These are phyloP conservation scores for Aspergillus sp. DNA, from an alignment of 2,329 filamentous ascomycete species.

Conservation along the genomic window DNA sequence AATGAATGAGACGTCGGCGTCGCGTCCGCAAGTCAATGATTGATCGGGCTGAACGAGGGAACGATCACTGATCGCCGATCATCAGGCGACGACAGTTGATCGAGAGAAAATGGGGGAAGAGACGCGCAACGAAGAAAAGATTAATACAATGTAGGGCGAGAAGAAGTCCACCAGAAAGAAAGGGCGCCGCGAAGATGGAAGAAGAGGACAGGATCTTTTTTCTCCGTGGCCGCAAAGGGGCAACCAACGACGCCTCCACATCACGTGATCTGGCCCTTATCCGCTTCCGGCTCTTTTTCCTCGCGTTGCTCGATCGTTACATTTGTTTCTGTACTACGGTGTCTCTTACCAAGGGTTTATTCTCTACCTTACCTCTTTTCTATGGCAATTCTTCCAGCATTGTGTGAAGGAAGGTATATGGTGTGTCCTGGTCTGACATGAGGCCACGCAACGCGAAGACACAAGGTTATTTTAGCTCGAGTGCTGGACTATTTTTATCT, in stretches of 20 bases:
- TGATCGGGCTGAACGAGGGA: not conserved
- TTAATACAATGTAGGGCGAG: not conserved
- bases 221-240: conserved; percentile 17
- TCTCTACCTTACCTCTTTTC: not conserved
- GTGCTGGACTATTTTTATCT: not conserved
- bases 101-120: not conserved
- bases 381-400: not conserved
- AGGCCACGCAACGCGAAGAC: no score
- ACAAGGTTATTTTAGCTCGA: not conserved
- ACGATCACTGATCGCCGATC: not conserved
- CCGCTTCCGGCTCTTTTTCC: conserved; percentile 11
- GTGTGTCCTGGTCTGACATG: not conserved
- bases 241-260: conserved; percentile 5
- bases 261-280: conserved; percentile 11
- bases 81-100: conserved; percentile 11
- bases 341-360: not conserved
- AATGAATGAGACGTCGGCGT: not conserved
- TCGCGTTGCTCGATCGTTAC: not conserved
- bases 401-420: not conserved
- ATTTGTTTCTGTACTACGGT: not conserved
- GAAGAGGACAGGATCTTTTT: conserved; percentile 1
- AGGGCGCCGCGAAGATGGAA: conserved; percentile 1
- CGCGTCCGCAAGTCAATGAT: not conserved
- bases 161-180: conserved; percentile 7
- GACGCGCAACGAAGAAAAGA: not conserved